phyloP scores from a whole-genome alignment of 306 rosid species.

The Lablab purpureus region DNA sequence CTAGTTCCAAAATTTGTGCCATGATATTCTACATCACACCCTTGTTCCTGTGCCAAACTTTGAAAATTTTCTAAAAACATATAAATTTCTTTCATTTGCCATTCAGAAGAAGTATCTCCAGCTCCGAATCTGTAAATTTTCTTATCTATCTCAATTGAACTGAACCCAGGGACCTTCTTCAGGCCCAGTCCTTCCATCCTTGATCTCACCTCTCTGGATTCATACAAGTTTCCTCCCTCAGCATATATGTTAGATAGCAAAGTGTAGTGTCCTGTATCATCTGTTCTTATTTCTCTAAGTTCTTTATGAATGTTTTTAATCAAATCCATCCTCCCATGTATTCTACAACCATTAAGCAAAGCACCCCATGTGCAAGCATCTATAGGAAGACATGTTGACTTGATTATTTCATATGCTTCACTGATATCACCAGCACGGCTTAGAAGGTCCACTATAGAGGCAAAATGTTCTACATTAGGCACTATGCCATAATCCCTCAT shows the following conservation, averaged over 20 bases:
- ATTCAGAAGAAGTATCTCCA: conserved; percentile 65
- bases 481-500: conserved; percentile 67
- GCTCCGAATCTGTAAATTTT: conserved; percentile 77
- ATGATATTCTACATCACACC: conserved; percentile 50
- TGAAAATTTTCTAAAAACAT: conserved; percentile 56
- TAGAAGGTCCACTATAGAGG: conserved; percentile 80
- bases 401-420: conserved; percentile 73
- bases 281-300: conserved; percentile 58
- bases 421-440: conserved; percentile 86
- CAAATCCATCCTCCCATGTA: conserved; percentile 75
- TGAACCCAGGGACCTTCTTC: conserved; percentile 86
- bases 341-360: conserved; percentile 88
- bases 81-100: conserved; percentile 59
- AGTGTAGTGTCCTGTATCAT: conserved; percentile 88
- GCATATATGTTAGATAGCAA: conserved; percentile 87
- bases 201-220: conserved; percentile 78
- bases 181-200: conserved; percentile 76
- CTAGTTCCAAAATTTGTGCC: conserved; percentile 38
- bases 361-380: conserved; percentile 91
- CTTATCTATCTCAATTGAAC: conserved; percentile 75
- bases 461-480: conserved; percentile 74
- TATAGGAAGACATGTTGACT: conserved; percentile 57
- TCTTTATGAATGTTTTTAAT: conserved; percentile 60
- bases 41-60: conserved; percentile 61
- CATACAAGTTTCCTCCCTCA: conserved; percentile 85